Evolutionary conservation across 2,329 filamentous ascomycete species (phyloP).

Genomic region (Paramyrothecium roridum): DNA sequence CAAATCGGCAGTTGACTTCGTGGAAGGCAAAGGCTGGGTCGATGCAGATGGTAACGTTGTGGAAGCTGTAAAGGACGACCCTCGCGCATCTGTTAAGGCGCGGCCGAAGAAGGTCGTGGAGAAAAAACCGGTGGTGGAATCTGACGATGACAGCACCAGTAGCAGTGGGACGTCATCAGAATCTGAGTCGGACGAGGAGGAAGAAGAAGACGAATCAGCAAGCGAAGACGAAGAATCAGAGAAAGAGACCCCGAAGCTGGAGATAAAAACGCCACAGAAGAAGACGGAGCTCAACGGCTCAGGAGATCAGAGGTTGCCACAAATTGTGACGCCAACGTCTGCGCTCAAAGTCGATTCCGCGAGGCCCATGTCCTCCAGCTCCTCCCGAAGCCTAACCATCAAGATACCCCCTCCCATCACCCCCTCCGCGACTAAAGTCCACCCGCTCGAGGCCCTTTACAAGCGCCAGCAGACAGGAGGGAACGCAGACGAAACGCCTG

Average conservation of each 20-base stretch:
- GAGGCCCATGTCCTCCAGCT: constrained; percentile 48
- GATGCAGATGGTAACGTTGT: constrained; percentile 75
- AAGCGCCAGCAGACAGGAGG: constrained; percentile 60
- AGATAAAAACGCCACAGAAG: constrained; percentile 11
- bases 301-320: constrained; percentile 5
- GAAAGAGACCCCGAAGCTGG: constrained; percentile 1
- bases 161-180: constrained; percentile 31
- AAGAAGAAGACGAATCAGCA: constrained; percentile 10
- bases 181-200: constrained; percentile 21
- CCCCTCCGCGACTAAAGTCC: constrained; percentile 53
- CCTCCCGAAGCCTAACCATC: constrained; percentile 49
- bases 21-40: constrained; percentile 87
- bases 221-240: constrained; percentile 11
- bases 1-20: constrained; percentile 55
- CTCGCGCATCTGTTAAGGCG: constrained; percentile 16
- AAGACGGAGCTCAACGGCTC: not conserved
- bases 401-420: constrained; percentile 47
- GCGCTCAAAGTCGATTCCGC: constrained; percentile 24
- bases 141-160: constrained; percentile 20
- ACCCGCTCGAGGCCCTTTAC: constrained; percentile 90
- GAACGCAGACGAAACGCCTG: constrained; percentile 26
- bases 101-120: constrained; percentile 13
- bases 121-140: constrained; percentile 16
- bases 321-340: constrained; percentile 16
- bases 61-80: constrained; percentile 46